Conservation (phyloP, 148 eudicot species). For the Rhododendron williamsianum region DNA sequence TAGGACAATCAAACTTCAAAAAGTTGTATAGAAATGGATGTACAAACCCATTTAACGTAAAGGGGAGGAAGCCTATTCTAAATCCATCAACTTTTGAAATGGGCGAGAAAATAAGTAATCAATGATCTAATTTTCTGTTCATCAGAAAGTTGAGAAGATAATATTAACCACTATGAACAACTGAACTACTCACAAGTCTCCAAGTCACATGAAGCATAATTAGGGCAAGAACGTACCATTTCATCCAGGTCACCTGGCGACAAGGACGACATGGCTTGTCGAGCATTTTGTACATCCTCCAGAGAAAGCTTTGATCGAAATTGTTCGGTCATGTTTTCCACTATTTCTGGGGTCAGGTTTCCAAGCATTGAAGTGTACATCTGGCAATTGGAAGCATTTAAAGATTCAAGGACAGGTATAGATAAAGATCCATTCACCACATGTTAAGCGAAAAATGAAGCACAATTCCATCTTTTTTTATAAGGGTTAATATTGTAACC, state of each 20-base stretch:
- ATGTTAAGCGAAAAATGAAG: not conserved
- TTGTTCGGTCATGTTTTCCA: constrained; percentile 94
- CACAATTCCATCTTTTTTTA: not conserved
- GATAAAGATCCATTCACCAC: not conserved
- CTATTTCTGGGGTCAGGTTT: constrained; percentile 93
- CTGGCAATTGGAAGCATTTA: constrained; percentile 25
- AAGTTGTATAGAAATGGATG: not conserved
- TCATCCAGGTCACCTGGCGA: constrained; percentile 77
- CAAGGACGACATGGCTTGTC: constrained; percentile 87
- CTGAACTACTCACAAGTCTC: not conserved
- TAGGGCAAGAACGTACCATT: constrained; percentile 52
- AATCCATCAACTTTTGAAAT: not conserved
- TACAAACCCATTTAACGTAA: not conserved
- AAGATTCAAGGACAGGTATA: not conserved
- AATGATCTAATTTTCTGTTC: not conserved
- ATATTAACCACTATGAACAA: not conserved
- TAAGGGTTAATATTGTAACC: too few species aligned
- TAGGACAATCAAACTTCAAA: too few species aligned
- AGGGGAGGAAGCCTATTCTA: not conserved
- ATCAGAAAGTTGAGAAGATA: not conserved
- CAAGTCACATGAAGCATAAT: not conserved
- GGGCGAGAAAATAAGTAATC: not conserved
- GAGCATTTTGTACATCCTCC: constrained; percentile 94
- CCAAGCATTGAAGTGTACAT: constrained; percentile 86
- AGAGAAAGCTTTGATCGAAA: constrained; percentile 83